A percentile compares a stretch with the other conserved stretches of the same genome.
Conservation (phyloP, 441 rosid genomes). For the Eutrema salsugineum region DNA sequence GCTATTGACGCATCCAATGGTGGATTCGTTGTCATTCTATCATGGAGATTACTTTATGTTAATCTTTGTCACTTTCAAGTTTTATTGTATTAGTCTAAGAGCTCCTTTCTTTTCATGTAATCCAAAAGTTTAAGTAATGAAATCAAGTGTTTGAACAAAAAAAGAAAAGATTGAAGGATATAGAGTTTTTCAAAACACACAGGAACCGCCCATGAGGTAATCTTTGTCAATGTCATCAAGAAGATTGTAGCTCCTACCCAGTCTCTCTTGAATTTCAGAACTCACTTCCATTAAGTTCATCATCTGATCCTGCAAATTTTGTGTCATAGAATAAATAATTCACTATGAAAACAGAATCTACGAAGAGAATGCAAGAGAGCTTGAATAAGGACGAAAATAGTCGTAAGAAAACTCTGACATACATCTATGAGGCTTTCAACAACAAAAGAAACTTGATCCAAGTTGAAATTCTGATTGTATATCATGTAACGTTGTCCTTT, state of each 20-base stretch:
- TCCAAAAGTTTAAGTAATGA: no score
- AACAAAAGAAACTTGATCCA: constrained; percentile 96
- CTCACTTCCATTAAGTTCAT: constrained; percentile 96
- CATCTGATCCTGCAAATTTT: constrained; percentile 99
- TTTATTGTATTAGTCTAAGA: no score
- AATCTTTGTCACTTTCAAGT: no score
- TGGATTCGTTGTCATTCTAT: no score
- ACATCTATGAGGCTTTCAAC: constrained; percentile 94
- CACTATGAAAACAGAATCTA: constrained; percentile 2
- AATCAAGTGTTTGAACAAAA: no score
- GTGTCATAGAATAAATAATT: constrained; percentile 11
- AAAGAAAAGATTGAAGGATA: no score
- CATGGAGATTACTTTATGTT: no score
- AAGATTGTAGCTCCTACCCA: constrained; percentile 86
- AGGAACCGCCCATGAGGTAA: constrained; percentile 83
- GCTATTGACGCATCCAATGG: no score
- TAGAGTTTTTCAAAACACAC: no score
- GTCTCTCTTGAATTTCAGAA: constrained; percentile 82
- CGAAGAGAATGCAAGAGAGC: neutral
- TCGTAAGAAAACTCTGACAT: no score
- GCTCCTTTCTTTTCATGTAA: no score
- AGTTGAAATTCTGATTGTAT: constrained; percentile 87
- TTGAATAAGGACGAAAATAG: no score
- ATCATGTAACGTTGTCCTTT: constrained; percentile 97
- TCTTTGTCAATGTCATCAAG: constrained; percentile 98